Evolutionary conservation across 129 eudicot species (phyloP).

Genomic region (Arctium minus): DNA sequence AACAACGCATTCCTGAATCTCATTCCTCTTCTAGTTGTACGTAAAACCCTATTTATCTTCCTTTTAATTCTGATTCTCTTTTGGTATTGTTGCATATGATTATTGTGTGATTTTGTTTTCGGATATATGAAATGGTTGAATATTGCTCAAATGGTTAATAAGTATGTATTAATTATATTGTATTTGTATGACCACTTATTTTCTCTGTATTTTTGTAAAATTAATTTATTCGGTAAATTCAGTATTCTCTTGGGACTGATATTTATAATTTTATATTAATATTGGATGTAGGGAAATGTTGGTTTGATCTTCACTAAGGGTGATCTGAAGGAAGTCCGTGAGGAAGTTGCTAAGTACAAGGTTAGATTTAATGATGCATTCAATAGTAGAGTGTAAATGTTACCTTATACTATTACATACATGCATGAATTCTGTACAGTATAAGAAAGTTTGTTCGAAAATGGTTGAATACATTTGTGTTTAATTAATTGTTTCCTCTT

Average conservation of each 20-base stretch:
- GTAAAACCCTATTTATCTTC: not conserved
- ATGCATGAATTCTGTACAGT: no score
- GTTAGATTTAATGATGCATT: constrained; percentile 10
- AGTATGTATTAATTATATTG: not conserved
- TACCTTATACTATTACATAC: no score
- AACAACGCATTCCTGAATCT: constrained; percentile 42
- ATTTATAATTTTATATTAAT: not conserved
- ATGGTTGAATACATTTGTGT: no score
- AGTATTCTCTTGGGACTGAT: not conserved
- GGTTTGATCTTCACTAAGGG: constrained; percentile 60
- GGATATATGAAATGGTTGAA: no score
- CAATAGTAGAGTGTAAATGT: not conserved
- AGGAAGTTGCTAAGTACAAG: constrained; percentile 69
- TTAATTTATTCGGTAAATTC: no score
- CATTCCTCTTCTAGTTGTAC: constrained; percentile 53
- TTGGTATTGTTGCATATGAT: not conserved
- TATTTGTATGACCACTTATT: not conserved
- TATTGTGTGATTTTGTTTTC: no score
- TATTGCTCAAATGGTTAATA: not conserved
- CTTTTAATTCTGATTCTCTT: not conserved
- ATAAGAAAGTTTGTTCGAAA: no score
- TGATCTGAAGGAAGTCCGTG: constrained; percentile 63
- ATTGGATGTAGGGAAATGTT: constrained; percentile 48
- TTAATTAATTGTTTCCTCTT: no score
- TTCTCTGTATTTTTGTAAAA: no score